These are phyloP conservation scores for Ganoderma multipileum DNA, from an alignment of 1,284 basidiomycete genomes.

Conservation along the genomic window DNA sequence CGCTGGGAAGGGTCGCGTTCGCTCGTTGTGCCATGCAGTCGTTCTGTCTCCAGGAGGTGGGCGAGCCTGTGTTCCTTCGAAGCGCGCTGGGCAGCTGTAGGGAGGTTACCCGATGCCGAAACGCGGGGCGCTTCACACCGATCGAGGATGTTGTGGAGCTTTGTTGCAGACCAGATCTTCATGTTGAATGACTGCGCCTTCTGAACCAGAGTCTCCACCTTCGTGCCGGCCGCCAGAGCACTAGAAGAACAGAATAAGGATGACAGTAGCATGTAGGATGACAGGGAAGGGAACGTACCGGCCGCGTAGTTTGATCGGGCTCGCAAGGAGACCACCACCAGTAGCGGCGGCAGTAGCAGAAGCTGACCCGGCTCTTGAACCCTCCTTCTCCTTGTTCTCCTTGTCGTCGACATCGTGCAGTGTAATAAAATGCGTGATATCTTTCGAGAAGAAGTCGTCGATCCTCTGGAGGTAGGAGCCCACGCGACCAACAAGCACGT, in stretches of 20 bases:
- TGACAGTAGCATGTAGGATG: not conserved
- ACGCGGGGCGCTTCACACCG: slow-evolving; percentile 57
- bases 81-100: slow-evolving; percentile 35
- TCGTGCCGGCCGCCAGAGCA: slow-evolving; percentile 15
- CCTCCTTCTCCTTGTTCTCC: slow-evolving; percentile 59
- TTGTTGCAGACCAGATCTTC: slow-evolving; percentile 88
- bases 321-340: slow-evolving; percentile 50
- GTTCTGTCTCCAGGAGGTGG: slow-evolving; percentile 86
- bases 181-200: slow-evolving; percentile 84
- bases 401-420: slow-evolving; percentile 58
- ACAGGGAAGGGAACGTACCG: slow-evolving; percentile 50
- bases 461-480: slow-evolving; percentile 57
- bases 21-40: slow-evolving; percentile 79
- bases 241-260: not conserved
- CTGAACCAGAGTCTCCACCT: slow-evolving; percentile 59
- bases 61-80: slow-evolving; percentile 53
- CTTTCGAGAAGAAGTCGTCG: slow-evolving; percentile 87
- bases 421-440: slow-evolving; percentile 89
- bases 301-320: slow-evolving; percentile 68
- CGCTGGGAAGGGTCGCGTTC: slow-evolving; percentile 93
- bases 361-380: slow-evolving; percentile 5
- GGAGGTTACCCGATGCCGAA: slow-evolving; percentile 32
- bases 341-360: slow-evolving; percentile 9
- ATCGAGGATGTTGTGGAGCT: slow-evolving; percentile 75
- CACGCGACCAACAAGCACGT: not conserved